Conservation (phyloP, 768 basidiomycete genomes). For the Suillus weaverae region DNA sequence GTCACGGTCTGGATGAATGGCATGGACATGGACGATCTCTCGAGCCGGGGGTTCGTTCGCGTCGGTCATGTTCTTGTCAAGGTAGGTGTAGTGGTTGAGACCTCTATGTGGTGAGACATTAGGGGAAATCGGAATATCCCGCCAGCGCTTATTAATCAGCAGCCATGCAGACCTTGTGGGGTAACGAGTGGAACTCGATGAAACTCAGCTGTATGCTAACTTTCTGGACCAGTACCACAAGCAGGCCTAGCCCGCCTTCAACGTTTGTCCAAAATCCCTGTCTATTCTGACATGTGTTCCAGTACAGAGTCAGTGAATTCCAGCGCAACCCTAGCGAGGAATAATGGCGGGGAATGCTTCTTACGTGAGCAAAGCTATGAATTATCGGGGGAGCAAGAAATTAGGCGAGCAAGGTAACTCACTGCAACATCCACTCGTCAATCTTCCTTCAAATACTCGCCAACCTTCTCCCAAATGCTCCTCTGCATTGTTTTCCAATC, state of each 20-base stretch:
- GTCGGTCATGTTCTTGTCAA: neutral
- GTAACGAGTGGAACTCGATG: too few relatives aligned
- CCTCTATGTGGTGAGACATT: neutral
- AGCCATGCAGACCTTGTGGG: too few relatives aligned
- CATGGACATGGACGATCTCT: conserved; percentile 9
- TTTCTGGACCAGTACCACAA: neutral
- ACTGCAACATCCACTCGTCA: neutral
- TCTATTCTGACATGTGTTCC: neutral
- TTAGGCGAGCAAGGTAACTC: neutral
- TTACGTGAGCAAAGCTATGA: neutral
- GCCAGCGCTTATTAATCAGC: too few relatives aligned
- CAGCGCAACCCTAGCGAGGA: neutral
- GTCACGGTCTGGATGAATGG: conserved; percentile 15
- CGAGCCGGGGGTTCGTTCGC: neutral
- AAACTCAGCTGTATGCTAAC: too few relatives aligned
- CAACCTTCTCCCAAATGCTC: neutral
- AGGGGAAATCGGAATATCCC: too few relatives aligned
- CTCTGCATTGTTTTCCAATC: neutral
- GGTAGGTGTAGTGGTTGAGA: neutral
- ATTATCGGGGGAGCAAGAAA: neutral
- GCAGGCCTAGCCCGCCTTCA: neutral
- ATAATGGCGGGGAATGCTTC: neutral
- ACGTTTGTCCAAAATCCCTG: neutral
- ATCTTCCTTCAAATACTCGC: neutral
- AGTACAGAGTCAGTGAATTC: neutral